Conservation (phyloP, 129 eudicot species). For the Chrysanthemum makinoi region DNA sequence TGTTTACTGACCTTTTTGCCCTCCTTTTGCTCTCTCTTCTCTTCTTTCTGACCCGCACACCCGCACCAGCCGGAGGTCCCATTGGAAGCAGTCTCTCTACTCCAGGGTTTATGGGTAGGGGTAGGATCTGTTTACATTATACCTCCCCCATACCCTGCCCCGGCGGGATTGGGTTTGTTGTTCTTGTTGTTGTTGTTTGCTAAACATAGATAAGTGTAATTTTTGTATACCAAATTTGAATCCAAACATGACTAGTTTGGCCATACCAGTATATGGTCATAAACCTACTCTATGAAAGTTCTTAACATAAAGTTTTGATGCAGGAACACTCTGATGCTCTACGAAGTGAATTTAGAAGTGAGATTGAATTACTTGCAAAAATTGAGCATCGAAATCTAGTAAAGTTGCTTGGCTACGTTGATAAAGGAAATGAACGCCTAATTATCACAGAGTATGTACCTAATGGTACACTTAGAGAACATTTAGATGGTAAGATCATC, state of each 20-base stretch:
- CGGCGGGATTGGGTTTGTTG: no score
- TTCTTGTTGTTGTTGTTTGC: no score
- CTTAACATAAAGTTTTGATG: constrained; percentile 13
- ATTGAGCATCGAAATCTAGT: constrained; percentile 89
- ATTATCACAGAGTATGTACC: constrained; percentile 85
- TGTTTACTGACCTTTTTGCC: no score
- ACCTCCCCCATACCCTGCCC: no score
- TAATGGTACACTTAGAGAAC: constrained; percentile 94
- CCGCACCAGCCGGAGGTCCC: no score
- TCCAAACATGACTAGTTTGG: constrained; percentile 1
- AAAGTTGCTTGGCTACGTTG: constrained; percentile 83
- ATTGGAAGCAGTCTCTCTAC: no score
- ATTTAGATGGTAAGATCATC: constrained; percentile 77
- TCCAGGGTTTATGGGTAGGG: no score
- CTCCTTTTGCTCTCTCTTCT: no score
- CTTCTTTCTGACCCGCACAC: no score
- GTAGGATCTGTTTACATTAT: no score
- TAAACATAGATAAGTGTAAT: not conserved
- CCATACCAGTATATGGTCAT: not conserved
- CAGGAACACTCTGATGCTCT: constrained; percentile 73
- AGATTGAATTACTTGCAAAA: constrained; percentile 84
- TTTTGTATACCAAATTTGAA: not conserved
- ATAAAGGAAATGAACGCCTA: constrained; percentile 82
- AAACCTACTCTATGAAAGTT: not conserved
- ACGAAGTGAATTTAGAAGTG: constrained; percentile 72